Evolutionary conservation across 2,329 filamentous ascomycete genomes (phyloP).

Genomic region (Grosmannia serpens): DNA sequence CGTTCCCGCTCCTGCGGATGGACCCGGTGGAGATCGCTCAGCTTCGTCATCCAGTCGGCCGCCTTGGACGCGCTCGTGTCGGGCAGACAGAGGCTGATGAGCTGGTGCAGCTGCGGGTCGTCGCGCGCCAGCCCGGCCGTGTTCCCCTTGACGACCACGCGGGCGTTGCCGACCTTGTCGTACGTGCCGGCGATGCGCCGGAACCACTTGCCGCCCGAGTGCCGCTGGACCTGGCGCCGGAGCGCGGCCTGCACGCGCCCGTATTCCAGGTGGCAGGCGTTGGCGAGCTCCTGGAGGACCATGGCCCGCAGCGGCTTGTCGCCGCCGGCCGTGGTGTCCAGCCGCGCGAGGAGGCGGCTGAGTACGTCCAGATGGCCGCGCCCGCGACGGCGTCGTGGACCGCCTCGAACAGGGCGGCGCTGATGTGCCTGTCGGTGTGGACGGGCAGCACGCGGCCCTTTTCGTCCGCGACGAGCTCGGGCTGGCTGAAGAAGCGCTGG

Average conservation of each 20-base stretch:
- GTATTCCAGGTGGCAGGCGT: slow-evolving; percentile 33
- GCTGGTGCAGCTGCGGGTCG: slow-evolving; percentile 29
- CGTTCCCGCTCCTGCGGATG: slow-evolving; percentile 22
- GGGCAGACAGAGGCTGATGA: slow-evolving; percentile 31
- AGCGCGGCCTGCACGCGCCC: slow-evolving; percentile 24
- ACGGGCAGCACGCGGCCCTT: slow-evolving; percentile 26
- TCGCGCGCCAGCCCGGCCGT: slow-evolving; percentile 25
- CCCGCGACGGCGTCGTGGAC: slow-evolving; percentile 24
- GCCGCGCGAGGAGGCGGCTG: slow-evolving; percentile 21
- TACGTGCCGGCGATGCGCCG: slow-evolving; percentile 24
- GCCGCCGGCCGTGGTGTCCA: slow-evolving; percentile 11
- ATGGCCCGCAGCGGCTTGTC: slow-evolving; percentile 21
- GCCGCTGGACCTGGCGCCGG: slow-evolving; percentile 26
- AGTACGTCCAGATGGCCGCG: slow-evolving; percentile 30
- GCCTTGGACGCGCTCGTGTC: slow-evolving; percentile 24
- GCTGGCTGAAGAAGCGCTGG: slow-evolving; percentile 25
- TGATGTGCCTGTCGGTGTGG: slow-evolving; percentile 30
- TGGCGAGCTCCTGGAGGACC: slow-evolving; percentile 33
- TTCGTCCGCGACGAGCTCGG: slow-evolving; percentile 32
- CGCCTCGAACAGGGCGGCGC: slow-evolving; percentile 28
- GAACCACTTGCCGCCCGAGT: slow-evolving; percentile 27
- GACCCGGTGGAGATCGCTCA: slow-evolving; percentile 24
- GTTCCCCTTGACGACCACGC: slow-evolving; percentile 28
- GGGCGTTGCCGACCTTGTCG: slow-evolving; percentile 24
- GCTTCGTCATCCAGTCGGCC: slow-evolving; percentile 27